These are phyloP conservation scores for Sugiyamaella floridensis DNA, from an alignment of 805 yeast genomes.

Conservation along the genomic window DNA sequence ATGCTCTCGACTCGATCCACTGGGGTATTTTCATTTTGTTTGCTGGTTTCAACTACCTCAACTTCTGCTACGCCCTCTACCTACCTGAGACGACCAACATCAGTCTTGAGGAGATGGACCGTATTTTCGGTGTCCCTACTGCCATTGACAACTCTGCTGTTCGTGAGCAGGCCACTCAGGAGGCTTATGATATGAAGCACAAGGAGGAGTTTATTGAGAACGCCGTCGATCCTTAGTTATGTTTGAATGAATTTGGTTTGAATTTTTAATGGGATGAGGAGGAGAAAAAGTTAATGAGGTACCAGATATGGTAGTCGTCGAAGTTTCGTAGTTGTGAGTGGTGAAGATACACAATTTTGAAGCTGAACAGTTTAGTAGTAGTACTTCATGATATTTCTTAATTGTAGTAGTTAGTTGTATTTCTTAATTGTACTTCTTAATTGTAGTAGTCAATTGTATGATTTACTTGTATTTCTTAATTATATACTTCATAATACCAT, in stretches of 20 bases:
- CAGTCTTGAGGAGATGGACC: slow-evolving; percentile 9
- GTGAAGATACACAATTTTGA: too few species aligned
- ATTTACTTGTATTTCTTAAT: too few species aligned
- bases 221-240: not conserved
- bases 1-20: slow-evolving; percentile 38
- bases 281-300: too few species aligned
- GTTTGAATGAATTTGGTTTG: not conserved
- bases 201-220: not conserved
- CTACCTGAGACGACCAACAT: slow-evolving; percentile 9
- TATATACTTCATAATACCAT: too few species aligned
- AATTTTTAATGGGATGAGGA: too few species aligned
- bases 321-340: too few species aligned
- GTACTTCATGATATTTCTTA: too few species aligned
- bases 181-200: slow-evolving; percentile 1
- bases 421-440: too few species aligned
- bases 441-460: too few species aligned
- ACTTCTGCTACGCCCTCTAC: slow-evolving; percentile 2
- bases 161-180: not conserved
- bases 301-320: too few species aligned
- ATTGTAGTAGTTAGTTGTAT: too few species aligned
- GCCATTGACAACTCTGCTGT: slow-evolving; percentile 1
- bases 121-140: slow-evolving; percentile 4
- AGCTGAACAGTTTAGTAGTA: too few species aligned
- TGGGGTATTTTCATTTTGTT: slow-evolving; percentile 38
- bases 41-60: slow-evolving; percentile 10